These are phyloP conservation scores for Alternaria gansuensis DNA, from an alignment of 2,329 filamentous ascomycete species.

Conservation along the genomic window DNA sequence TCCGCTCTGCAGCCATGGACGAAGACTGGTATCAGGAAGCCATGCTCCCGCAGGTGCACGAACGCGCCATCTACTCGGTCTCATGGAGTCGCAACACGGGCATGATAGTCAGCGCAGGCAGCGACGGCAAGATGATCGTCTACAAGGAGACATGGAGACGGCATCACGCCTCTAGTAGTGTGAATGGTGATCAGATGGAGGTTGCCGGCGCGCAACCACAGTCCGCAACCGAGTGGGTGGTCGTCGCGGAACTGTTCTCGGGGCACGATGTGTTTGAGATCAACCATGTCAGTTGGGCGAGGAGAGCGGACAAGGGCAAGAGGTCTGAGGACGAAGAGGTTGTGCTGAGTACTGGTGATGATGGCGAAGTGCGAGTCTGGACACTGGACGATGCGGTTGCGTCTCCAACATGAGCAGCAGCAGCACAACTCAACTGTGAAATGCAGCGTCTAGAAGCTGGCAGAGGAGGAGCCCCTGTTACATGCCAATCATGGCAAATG, in stretches of 20 bases:
- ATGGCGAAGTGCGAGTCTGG: conserved; percentile 89
- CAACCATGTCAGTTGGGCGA: conserved; percentile 91
- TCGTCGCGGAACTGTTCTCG: conserved; percentile 73
- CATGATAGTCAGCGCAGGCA: conserved; percentile 84
- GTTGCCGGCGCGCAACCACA: conserved; percentile 29
- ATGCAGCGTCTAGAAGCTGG: background rate
- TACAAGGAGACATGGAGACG: conserved; percentile 33
- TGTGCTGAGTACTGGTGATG: conserved; percentile 89
- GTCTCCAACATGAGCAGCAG: conserved; percentile 1
- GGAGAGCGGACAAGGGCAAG: conserved; percentile 73
- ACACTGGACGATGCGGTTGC: conserved; percentile 49
- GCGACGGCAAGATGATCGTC: conserved; percentile 63
- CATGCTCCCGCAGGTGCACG: conserved; percentile 77
- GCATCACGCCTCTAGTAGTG: conserved; percentile 36
- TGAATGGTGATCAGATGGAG: conserved; percentile 31
- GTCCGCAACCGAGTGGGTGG: conserved; percentile 69
- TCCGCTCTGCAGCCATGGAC: conserved; percentile 73
- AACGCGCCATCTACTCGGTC: conserved; percentile 82
- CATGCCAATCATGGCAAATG: conserved; percentile 8
- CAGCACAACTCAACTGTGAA: background rate
- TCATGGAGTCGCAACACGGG: conserved; percentile 83
- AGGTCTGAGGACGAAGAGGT: conserved; percentile 77
- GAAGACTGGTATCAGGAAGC: conserved; percentile 86
- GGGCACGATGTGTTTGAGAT: conserved; percentile 93
- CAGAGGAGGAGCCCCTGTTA: background rate